phyloP scores from a whole-genome alignment of 192 early-diverging fungal species.

The Fimicolochytrium jonesii region DNA sequence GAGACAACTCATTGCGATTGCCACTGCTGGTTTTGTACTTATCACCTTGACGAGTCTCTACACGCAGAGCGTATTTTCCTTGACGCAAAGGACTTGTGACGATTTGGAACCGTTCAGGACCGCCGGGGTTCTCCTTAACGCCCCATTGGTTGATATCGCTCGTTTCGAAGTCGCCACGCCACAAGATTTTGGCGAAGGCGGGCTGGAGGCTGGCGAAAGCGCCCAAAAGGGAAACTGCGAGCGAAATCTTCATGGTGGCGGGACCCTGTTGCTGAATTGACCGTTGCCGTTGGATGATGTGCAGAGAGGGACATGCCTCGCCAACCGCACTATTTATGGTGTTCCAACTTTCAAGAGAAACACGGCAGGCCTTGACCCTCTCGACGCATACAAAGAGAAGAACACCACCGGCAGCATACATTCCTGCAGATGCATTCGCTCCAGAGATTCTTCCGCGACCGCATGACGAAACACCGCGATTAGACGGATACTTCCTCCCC shows the following conservation, averaged over 20 bases:
- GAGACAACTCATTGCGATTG: background rate
- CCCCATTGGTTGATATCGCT: background rate
- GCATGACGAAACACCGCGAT: too few species aligned
- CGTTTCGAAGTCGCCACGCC: background rate
- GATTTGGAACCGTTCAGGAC: background rate
- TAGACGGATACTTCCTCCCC: too few species aligned
- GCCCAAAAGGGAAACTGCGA: background rate
- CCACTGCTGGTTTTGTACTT: background rate
- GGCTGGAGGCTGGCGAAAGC: background rate
- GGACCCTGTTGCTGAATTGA: too few species aligned
- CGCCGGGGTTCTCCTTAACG: background rate
- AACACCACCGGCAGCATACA: too few species aligned
- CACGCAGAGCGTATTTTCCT: background rate
- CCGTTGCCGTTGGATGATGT: too few species aligned
- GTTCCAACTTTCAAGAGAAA: too few species aligned
- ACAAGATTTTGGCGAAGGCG: background rate
- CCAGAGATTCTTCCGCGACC: too few species aligned
- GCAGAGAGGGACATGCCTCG: too few species aligned
- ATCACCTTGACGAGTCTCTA: background rate
- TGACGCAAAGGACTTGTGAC: background rate
- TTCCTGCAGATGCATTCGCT: too few species aligned
- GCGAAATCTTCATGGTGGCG: background rate
- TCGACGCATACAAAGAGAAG: too few species aligned
- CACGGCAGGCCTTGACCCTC: too few species aligned
- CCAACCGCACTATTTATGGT: too few species aligned